Conservation (phyloP, 176 grass and related monocot genomes). For the Olyra latifolia region DNA sequence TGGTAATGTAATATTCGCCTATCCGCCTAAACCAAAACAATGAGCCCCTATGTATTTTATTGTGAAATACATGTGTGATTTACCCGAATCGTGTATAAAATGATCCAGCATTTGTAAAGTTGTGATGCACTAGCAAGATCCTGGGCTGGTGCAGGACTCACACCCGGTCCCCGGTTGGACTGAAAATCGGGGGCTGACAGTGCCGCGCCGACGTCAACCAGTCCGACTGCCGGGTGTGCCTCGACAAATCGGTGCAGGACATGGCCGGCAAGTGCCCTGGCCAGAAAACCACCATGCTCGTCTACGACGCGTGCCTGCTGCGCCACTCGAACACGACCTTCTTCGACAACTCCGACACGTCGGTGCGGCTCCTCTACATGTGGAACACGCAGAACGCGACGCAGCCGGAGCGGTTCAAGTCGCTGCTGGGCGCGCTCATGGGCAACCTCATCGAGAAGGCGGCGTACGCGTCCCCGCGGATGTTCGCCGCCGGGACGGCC, state of each 20-base stretch:
- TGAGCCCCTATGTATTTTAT: no score
- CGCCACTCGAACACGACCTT: constrained; percentile 45
- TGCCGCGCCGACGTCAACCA: constrained; percentile 46
- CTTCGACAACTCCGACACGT: constrained; percentile 1
- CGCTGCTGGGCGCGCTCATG: constrained; percentile 34
- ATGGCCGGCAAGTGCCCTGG: constrained; percentile 16
- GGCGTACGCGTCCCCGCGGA: constrained; percentile 20
- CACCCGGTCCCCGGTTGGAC: no score
- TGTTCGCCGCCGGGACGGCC: constrained; percentile 26
- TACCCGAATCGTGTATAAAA: no score
- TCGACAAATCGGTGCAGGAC: neutral
- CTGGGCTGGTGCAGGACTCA: no score
- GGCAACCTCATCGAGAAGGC: neutral
- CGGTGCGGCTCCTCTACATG: fast-evolving
- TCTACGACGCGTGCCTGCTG: constrained; percentile 41
- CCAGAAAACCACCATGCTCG: neutral
- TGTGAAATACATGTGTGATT: no score
- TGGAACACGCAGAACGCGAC: neutral
- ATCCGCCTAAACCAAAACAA: no score
- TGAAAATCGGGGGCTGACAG: no score
- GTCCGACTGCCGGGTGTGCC: constrained; percentile 33
- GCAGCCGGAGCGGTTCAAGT: constrained; percentile 5
- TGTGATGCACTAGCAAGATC: no score
- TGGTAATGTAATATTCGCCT: no score
- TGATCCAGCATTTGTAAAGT: no score